Evolutionary conservation across 2,329 filamentous ascomycete genomes (phyloP).

Genomic region (Fusarium longipes): DNA sequence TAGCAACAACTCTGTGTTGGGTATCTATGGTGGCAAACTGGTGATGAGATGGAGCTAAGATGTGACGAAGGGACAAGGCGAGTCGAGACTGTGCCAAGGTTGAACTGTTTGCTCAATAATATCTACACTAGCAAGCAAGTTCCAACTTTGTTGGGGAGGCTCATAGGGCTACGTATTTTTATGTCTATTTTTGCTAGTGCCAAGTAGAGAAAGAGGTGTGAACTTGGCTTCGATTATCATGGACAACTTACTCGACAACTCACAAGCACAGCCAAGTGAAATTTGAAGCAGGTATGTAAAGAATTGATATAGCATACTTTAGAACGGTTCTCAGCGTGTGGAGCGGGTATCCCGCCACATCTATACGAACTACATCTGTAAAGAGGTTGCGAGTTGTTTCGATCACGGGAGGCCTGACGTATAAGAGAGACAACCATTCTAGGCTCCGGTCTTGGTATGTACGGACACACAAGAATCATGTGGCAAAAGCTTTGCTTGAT

Average conservation of each 20-base stretch:
- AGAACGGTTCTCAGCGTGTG: neutral
- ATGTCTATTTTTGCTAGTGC: neutral
- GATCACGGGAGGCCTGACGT: neutral
- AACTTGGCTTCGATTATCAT: neutral
- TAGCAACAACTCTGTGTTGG: slow-evolving; percentile 12
- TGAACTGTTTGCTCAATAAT: neutral
- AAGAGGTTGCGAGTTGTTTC: neutral
- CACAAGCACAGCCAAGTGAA: neutral
- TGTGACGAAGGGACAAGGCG: neutral
- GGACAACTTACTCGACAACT: neutral
- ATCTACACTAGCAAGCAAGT: neutral
- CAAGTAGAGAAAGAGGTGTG: neutral
- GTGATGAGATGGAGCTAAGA: slow-evolving; percentile 11
- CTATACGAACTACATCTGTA: neutral
- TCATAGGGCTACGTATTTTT: neutral
- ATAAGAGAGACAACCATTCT: neutral
- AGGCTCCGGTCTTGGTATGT: neutral
- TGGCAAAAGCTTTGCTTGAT: neutral
- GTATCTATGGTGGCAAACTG: slow-evolving; percentile 33
- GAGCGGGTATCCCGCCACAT: neutral
- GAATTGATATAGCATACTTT: neutral
- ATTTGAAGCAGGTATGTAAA: neutral
- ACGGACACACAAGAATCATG: neutral
- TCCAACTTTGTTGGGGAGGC: neutral
- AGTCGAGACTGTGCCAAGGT: slow-evolving; percentile 2